Conservation (phyloP, 2,329 filamentous ascomycete species). For the Magnaporthiopsis rhizophila region DNA sequence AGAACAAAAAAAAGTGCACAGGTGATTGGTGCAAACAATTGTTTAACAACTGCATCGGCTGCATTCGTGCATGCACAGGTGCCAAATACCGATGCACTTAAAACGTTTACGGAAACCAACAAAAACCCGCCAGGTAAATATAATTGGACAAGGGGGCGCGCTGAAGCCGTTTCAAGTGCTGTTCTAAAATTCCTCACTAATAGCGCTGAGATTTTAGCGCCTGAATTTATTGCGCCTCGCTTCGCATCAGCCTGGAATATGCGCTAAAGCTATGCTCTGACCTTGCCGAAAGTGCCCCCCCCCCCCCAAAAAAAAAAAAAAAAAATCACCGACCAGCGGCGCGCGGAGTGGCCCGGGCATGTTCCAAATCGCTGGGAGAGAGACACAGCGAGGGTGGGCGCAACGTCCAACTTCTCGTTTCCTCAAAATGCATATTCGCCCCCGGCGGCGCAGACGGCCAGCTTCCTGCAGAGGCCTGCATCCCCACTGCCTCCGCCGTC, state of each 20-base stretch:
- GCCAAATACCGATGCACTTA: too few relatives aligned
- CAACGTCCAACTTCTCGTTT: background rate
- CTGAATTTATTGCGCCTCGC: background rate
- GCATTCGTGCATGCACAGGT: too few relatives aligned
- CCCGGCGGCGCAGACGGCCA: background rate
- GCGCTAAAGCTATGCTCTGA: background rate
- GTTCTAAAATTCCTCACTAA: background rate
- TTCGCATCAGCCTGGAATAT: background rate
- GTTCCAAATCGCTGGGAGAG: background rate
- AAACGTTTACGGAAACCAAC: too few relatives aligned
- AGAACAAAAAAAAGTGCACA: too few relatives aligned
- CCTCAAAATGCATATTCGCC: conserved; percentile 2
- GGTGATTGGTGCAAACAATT: too few relatives aligned
- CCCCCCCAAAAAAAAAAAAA: too few relatives aligned
- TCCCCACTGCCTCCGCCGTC: background rate
- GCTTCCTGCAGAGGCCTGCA: background rate
- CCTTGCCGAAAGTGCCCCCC: background rate
- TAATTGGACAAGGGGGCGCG: too few relatives aligned
- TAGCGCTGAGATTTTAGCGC: background rate
- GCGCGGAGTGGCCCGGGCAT: background rate
- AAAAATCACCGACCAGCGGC: background rate
- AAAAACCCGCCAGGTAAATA: too few relatives aligned
- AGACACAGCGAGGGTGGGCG: background rate
- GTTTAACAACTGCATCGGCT: too few relatives aligned
- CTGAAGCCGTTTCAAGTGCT: background rate